Evolutionary conservation across 148 eudicot species (phyloP).

Genomic region (Rhododendron griersonianum): DNA sequence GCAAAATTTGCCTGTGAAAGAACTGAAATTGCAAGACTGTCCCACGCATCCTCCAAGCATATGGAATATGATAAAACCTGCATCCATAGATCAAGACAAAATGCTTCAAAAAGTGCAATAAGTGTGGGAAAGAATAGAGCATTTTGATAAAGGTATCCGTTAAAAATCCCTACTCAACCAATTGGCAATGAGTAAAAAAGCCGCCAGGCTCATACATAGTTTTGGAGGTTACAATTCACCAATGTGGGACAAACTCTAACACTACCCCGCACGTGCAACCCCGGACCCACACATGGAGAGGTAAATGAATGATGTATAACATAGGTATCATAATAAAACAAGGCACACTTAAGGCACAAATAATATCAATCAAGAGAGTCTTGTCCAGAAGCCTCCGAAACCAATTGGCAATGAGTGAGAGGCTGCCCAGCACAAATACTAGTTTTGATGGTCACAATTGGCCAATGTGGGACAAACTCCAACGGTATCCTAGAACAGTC

Average conservation of each 20-base stretch:
- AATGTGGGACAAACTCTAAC: not conserved
- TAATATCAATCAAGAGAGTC: too few species aligned
- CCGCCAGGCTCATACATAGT: not conserved
- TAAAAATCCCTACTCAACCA: not conserved
- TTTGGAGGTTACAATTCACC: not conserved
- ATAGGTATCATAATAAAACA: not conserved
- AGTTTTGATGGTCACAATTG: not conserved
- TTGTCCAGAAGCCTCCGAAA: not conserved
- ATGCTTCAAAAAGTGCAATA: not conserved
- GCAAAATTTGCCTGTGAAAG: conserved; percentile 60
- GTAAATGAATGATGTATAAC: not conserved
- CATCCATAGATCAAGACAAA: conserved; percentile 18
- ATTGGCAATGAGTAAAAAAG: not conserved
- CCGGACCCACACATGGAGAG: not conserved
- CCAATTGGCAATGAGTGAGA: not conserved
- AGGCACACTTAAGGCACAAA: not conserved
- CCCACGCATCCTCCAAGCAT: conserved; percentile 67
- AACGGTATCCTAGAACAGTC: not conserved
- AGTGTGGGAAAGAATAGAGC: not conserved
- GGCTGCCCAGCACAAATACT: not conserved
- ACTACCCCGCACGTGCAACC: not conserved
- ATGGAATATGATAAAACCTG: conserved; percentile 77
- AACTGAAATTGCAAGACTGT: conserved; percentile 64
- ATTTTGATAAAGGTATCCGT: not conserved
- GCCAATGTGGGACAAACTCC: not conserved